Evolutionary conservation across 1,284 basidiomycete genomes (phyloP), one percentile per base, ranked within the genome.

Genomic region (Hortiboletus rubellus): DNA sequence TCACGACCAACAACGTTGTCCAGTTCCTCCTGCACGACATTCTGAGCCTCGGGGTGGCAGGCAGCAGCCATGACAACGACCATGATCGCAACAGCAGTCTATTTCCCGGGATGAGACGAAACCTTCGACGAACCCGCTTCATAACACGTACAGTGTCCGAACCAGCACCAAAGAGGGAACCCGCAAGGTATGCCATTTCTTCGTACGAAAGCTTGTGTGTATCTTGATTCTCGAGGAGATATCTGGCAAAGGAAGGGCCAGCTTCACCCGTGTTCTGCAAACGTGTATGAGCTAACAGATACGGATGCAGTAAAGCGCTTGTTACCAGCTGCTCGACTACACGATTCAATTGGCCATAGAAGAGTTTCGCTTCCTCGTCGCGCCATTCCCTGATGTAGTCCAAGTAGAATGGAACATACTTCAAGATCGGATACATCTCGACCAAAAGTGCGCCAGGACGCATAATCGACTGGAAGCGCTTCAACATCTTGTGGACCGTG

Each of bases 51-150:
- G 0, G 77, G 78, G 54, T 75, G 69, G 30, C 70, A 71, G 0
- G 81, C 80, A 0, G 81, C 77, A n/a, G 82, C 79, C 79, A 83
- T 81, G 30, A 80, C 69, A 9, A 76, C 59, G 36, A 77, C 72
- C 50, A 74, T 74, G 50, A 83, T 72, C 5, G 76, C 80, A 14
- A 79, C 70, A 36, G 74, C 71, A 22, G 75, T 77, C 77, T 80
- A 58, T 54, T 33, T 22, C 12, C 3, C 10, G 44, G 3, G 5
- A 22, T 68, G 34, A 59, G 49, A 12, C 11, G 8, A 30, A 30
- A 14, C 5, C 6, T 44, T 22, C 7, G 5, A 41, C 8, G 5
- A 18, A 22, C 1, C 6, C 17, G 22, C 9, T n/a, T 22, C 14
- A 30, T 7, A 17, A 18, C 7, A 64, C 73, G 11, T 54, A 78